Base-by-base conservation (phyloP, 805 yeast species). In the Brettanomyces custersianus region DNA sequence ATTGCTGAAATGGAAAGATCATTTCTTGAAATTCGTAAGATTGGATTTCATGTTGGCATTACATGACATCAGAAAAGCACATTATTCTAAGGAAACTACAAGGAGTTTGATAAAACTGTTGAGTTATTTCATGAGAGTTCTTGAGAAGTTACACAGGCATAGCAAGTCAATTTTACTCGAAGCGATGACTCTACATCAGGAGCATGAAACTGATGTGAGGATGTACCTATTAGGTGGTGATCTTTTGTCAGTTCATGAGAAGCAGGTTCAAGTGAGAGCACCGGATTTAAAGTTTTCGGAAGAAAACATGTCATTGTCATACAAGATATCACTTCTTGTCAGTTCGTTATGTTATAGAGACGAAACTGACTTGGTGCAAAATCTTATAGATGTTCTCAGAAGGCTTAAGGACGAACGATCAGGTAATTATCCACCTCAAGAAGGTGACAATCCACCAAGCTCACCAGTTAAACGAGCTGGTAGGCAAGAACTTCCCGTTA, bases 31-130 rank as follows among this genome's bases (percentile, higher is more conserved):
- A 23, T 54, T 83, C 23, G 78, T 68, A 47, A 63, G 95, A 34
- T 51, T 92, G 23, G 96, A 88, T 52, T 75, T 92, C 50, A 70
- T 90, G 69, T 52, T 66, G 12, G 49, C 70, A 2, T 51, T 83
- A 1, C 70, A 75, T 47, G 63, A 70, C 20, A 60, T 81, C 47
- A 58, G 67, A 20, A 61, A 62, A 22, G 75, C 78, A 5, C 56
- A 77, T 13, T 67, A 75, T 1, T 54, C 60, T 1, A 57, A 75
- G 0, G 51, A 58, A 12, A 62, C 76, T 4, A 63, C 85, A 39
- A 63, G 61, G 21, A 86, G 80, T 38, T 70, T 81, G 10, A 78
- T 75, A 25, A 72, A 76, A 31, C 77, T 90, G 45, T 60, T 82
- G 24, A 65, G 67, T 17, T 76, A 78, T 46, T 86, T 68, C 45